A percentile compares a stretch with the other conserved stretches of the same genome.
phyloP scores from a whole-genome alignment of 495 filamentous ascomycete species.

The Hypoxylon perforatum region DNA sequence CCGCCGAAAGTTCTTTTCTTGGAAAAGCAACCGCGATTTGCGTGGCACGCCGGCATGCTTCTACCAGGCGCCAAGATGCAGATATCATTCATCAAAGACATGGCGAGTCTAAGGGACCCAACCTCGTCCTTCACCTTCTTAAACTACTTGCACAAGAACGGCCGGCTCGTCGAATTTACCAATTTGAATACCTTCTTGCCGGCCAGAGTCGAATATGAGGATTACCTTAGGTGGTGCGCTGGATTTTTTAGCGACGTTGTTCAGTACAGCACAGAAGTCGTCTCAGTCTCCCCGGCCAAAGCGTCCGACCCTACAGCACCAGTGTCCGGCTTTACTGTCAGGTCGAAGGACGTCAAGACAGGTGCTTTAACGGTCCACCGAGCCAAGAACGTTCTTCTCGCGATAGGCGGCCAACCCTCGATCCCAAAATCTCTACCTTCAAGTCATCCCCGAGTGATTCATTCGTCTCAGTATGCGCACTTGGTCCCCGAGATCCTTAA shows the following conservation, averaged over 20 bases:
- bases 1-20: constrained; percentile 81
- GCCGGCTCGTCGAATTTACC: constrained; percentile 84
- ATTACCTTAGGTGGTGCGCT: constrained; percentile 95
- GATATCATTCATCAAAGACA: constrained; percentile 96
- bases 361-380: constrained; percentile 50
- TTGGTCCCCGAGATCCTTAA: constrained; percentile 67
- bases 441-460: constrained; percentile 75
- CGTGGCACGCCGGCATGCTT: constrained; percentile 96
- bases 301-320: constrained; percentile 52
- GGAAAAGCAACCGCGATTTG: constrained; percentile 84
- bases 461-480: constrained; percentile 89
- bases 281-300: constrained; percentile 63
- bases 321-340: constrained; percentile 62
- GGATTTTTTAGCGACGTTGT: constrained; percentile 82
- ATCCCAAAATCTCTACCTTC: constrained; percentile 75
- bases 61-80: constrained; percentile 95
- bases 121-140: constrained; percentile 94
- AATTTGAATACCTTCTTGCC: constrained; percentile 92
- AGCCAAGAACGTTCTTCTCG: constrained; percentile 86
- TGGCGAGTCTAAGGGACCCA: constrained; percentile 88
- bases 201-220: constrained; percentile 87
- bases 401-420: constrained; percentile 82
- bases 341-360: constrained; percentile 49
- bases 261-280: constrained; percentile 79
- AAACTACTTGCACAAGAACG: constrained; percentile 86